Evolutionary conservation across 2,329 filamentous ascomycete genomes (phyloP).

Genomic region (Neofusicoccum laricinum): DNA sequence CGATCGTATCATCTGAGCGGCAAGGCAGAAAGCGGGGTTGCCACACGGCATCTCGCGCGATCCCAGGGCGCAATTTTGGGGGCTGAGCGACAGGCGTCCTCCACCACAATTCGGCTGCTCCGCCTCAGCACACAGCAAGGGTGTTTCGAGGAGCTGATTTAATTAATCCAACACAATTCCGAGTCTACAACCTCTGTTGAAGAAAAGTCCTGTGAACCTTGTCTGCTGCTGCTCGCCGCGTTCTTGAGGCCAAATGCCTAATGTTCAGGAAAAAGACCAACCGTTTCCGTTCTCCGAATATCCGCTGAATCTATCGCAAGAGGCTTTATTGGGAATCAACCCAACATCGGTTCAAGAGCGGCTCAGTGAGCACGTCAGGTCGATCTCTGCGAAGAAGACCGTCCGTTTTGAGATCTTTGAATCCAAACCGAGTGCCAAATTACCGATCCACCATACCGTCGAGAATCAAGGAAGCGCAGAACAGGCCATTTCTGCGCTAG

Average conservation of each 20-base stretch:
- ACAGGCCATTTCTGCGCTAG: background rate
- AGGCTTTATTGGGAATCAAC: background rate
- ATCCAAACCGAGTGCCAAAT: background rate
- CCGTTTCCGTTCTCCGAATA: background rate
- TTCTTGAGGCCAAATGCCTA: background rate
- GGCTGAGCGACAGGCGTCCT: background rate
- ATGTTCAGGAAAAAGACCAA: background rate
- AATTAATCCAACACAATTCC: background rate
- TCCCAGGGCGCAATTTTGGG: background rate
- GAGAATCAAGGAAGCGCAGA: background rate
- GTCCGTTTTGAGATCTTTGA: background rate
- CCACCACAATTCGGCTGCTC: background rate
- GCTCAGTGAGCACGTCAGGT: background rate
- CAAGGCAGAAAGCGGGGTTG: constrained; percentile 8
- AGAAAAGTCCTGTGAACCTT: background rate
- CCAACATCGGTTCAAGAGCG: background rate
- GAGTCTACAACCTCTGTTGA: background rate
- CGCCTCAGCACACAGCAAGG: background rate
- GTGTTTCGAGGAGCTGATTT: background rate
- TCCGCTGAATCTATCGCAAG: background rate
- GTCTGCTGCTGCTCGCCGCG: background rate
- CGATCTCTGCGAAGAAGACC: background rate
- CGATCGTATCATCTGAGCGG: background rate
- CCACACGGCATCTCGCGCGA: background rate
- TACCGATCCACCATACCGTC: background rate